Evolutionary conservation across 2,329 filamentous ascomycete species (phyloP).

Genomic region (Sarocladium brachiariae): DNA sequence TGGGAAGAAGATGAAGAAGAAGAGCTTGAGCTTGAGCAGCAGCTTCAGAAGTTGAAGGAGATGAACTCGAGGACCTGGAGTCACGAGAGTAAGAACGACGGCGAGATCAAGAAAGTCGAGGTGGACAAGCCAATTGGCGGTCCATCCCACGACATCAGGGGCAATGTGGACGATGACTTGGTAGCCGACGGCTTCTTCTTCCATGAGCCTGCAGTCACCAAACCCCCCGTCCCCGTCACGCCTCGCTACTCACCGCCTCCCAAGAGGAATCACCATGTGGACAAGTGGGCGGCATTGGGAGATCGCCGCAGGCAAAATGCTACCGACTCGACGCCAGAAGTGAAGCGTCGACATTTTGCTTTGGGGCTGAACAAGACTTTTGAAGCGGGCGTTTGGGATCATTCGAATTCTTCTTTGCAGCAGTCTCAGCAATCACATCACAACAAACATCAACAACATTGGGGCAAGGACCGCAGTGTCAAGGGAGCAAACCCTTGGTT

Average conservation of each 20-base stretch:
- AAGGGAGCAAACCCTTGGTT: conserved; percentile 41
- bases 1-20: conserved; percentile 86
- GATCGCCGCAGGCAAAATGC: conserved; percentile 66
- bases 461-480: conserved; percentile 34
- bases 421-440: conserved; percentile 17
- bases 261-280: conserved; percentile 53
- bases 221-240: conserved; percentile 28
- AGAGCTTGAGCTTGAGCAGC: conserved; percentile 56
- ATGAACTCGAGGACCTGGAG: conserved; percentile 74
- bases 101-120: conserved; percentile 16
- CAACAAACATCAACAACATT: conserved; percentile 23
- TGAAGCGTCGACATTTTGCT: conserved; percentile 39
- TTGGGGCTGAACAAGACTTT: conserved; percentile 38
- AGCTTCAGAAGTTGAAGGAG: conserved; percentile 46
- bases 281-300: conserved; percentile 87
- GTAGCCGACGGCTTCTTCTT: conserved; percentile 67
- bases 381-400: conserved; percentile 42
- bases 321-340: conserved; percentile 42
- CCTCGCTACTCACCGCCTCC: conserved; percentile 58
- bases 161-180: conserved; percentile 56
- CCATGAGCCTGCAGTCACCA: conserved; percentile 49
- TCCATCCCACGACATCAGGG: conserved; percentile 25
- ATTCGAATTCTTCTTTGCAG: conserved; percentile 25
- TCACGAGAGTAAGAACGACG: conserved; percentile 55
- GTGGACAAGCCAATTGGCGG: conserved; percentile 13